Conservation (phyloP, 2,329 filamentous ascomycete genomes). For the Trichoderma koningiopsis region DNA sequence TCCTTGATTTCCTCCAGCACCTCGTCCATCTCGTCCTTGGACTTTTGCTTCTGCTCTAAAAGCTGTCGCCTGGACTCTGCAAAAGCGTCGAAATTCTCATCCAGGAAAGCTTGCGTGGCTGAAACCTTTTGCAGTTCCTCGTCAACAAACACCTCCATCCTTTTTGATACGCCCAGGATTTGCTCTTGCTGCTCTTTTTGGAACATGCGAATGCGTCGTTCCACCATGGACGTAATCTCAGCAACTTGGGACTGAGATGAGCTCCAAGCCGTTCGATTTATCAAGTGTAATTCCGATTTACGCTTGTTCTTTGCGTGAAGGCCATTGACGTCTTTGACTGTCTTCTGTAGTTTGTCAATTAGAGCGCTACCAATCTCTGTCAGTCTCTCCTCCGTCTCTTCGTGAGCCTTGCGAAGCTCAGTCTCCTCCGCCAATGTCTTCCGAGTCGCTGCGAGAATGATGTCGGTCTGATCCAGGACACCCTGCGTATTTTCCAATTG, state of each 20-base stretch:
- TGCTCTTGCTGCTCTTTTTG: slow-evolving; percentile 71
- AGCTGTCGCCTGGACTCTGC: slow-evolving; percentile 68
- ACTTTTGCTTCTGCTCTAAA: slow-evolving; percentile 65
- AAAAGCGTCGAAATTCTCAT: slow-evolving; percentile 69
- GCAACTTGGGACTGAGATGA: slow-evolving; percentile 74
- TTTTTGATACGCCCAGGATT: slow-evolving; percentile 65
- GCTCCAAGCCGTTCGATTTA: slow-evolving; percentile 80
- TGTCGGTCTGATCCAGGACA: slow-evolving; percentile 84
- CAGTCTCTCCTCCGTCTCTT: slow-evolving; percentile 80
- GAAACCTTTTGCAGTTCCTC: slow-evolving; percentile 73
- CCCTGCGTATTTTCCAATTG: slow-evolving; percentile 78
- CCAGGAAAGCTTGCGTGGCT: slow-evolving; percentile 68
- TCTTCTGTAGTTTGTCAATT: slow-evolving; percentile 74
- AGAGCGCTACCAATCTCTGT: slow-evolving; percentile 73
- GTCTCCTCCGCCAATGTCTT: slow-evolving; percentile 79
- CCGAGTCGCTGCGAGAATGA: slow-evolving; percentile 76
- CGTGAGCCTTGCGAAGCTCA: slow-evolving; percentile 77
- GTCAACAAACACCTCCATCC: slow-evolving; percentile 76
- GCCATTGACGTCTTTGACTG: slow-evolving; percentile 77
- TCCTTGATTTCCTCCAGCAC: slow-evolving; percentile 89
- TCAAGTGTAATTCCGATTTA: slow-evolving; percentile 77
- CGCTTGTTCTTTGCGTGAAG: slow-evolving; percentile 85
- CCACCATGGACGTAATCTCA: slow-evolving; percentile 75
- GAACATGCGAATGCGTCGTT: slow-evolving; percentile 73
- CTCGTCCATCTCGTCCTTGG: slow-evolving; percentile 85